phyloP scores from a whole-genome alignment of 2,329 filamentous ascomycete genomes.

The Monilinia aucupariae region DNA sequence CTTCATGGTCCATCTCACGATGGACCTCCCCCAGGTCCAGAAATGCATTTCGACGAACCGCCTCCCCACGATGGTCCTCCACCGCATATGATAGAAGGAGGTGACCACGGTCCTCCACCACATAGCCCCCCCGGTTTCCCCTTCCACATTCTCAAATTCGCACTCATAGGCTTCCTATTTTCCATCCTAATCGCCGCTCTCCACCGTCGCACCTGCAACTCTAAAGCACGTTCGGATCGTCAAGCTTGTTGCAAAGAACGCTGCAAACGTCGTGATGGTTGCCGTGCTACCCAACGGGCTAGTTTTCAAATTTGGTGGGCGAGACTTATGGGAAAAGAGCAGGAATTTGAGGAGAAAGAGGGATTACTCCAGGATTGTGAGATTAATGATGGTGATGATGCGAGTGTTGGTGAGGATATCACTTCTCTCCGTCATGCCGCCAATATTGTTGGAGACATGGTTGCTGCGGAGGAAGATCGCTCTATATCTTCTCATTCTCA shows the following conservation, averaged over 20 bases:
- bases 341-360: constrained; percentile 29
- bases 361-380: constrained; percentile 20
- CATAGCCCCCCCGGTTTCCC: neutral
- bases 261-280: constrained; percentile 20
- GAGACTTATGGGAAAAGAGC: constrained; percentile 16
- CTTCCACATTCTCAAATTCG: constrained; percentile 25
- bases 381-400: constrained; percentile 26
- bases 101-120: neutral
- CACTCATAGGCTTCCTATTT: constrained; percentile 27
- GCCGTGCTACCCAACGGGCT: constrained; percentile 22
- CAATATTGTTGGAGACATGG: constrained; percentile 26
- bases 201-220: constrained; percentile 23
- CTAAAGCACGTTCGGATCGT: constrained; percentile 18
- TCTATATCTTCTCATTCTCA: neutral
- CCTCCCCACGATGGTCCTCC: neutral
- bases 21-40: too few species aligned
- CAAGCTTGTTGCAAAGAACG: constrained; percentile 24
- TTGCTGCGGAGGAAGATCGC: constrained; percentile 21
- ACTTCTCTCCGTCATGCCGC: constrained; percentile 25
- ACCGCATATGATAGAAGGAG: neutral
- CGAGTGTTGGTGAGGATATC: constrained; percentile 27
- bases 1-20: too few species aligned
- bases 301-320: constrained; percentile 20
- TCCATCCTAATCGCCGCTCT: constrained; percentile 26
- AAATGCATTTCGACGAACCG: too few species aligned